Evolutionary conservation across 2,329 filamentous ascomycete species (phyloP).

Genomic region (Neospermospora avenae): DNA sequence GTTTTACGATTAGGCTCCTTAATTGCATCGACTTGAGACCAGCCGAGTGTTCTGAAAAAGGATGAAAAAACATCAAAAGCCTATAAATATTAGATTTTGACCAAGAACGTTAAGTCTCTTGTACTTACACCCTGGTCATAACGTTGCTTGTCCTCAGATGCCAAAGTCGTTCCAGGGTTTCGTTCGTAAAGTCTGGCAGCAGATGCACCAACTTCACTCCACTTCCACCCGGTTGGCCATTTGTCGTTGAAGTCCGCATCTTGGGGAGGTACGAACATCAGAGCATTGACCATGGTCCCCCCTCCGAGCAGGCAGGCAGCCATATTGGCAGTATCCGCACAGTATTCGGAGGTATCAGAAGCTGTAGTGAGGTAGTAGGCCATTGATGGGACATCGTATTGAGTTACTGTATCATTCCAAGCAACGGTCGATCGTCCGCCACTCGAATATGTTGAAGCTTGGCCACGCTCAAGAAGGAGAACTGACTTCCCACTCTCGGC

Average conservation of each 20-base stretch:
- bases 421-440: conserved; percentile 21
- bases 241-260: conserved; percentile 66
- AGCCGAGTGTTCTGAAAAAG: conserved; percentile 46
- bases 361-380: conserved; percentile 63
- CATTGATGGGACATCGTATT: conserved; percentile 67
- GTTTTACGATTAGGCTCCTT: conserved; percentile 60
- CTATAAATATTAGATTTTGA: not conserved
- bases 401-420: conserved; percentile 45
- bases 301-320: conserved; percentile 68
- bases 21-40: conserved; percentile 43
- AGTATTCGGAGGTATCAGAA: conserved; percentile 46
- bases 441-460: conserved; percentile 20
- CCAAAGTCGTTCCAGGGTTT: conserved; percentile 64
- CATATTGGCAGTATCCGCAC: conserved; percentile 54
- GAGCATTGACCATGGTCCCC: conserved; percentile 52
- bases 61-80: conserved; percentile 59
- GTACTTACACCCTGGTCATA: conserved; percentile 53
- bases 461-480: conserved; percentile 38
- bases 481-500: conserved; percentile 46
- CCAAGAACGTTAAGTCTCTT: not conserved
- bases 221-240: conserved; percentile 65
- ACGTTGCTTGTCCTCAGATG: conserved; percentile 61
- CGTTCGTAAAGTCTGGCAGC: conserved; percentile 61
- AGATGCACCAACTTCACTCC: conserved; percentile 55
- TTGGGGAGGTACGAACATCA: conserved; percentile 63